Evolutionary conservation across 257 asterid species (phyloP), one percentile per base, ranked within the genome.

Genomic region (Linaria vulgaris): DNA sequence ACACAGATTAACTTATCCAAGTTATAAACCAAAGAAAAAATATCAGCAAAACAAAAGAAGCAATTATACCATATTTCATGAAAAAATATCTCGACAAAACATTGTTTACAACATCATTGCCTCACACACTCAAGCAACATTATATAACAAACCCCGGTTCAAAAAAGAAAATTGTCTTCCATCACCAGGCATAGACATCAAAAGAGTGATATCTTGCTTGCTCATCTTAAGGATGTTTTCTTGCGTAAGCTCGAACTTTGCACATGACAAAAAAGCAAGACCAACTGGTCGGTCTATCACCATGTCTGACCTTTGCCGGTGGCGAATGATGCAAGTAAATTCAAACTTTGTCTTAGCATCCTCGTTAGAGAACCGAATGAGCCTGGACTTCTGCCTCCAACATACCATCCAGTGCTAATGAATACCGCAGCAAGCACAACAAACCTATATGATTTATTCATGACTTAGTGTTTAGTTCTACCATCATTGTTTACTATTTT

Each of bases 311-410:
- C 17, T 84, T 51, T 51, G 80, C 77, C 3, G 73, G 61, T 14
- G 87, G 80, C 45, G 66, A 66, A 58, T 27, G 76, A 72, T 17
- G 12, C 22, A 1, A 24, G 27, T 43, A 68, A 69, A 30, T 78
- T 75, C 64, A 68, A 47, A 5, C 64, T 39, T 3, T 83, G 90
- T 25, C 68, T 83, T 11, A 76, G 86, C 67, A 52, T 76, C 56
- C 72, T 78, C 3, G 64, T 83, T 9, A 72, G 56, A 31, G 88
- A 77, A 51, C 75, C 82, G 12, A 67, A 82, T 25, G 83, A 82
- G 1, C 83, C 74, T 0, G 64, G 57, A 8, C 76, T 45, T 55
- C 69, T 46, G 7, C 68, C 12, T 83, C 83, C 46, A 77, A 25
- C 1, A 39, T 58, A 14, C 66, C 45, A 13, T n/a, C 78, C 12